Percentiles rank a stretch among this genome's conserved stretches.
Conservation (phyloP, 2,329 filamentous ascomycete genomes). For the Diaporthe vaccinii region DNA sequence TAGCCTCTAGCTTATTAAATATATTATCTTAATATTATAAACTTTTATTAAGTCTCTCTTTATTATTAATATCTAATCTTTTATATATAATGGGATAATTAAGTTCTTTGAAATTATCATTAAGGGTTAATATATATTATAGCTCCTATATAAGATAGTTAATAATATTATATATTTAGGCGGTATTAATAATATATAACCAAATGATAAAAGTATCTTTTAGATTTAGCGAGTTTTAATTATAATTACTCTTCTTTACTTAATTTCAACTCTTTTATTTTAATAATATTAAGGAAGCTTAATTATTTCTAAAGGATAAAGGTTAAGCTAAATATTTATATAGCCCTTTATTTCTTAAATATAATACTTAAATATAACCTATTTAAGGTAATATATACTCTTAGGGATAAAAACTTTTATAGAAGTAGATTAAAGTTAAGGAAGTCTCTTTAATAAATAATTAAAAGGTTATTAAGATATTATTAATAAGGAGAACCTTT, state of each 20-base stretch:
- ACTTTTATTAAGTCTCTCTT: background rate
- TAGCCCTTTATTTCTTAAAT: background rate
- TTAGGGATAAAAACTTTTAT: background rate
- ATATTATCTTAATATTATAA: background rate
- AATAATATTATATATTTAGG: background rate
- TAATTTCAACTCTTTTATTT: background rate
- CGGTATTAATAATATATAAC: background rate
- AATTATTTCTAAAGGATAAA: background rate
- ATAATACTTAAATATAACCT: background rate
- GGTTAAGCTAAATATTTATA: background rate
- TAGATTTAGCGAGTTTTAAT: background rate
- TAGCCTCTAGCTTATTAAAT: background rate
- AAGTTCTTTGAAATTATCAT: background rate
- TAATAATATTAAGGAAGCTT: background rate
- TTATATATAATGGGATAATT: background rate
- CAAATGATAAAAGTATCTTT: background rate
- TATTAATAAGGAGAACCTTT: background rate
- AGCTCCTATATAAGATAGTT: background rate
- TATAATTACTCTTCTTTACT: background rate
- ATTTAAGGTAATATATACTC: background rate
- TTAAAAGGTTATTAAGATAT: background rate
- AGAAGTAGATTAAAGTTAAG: background rate
- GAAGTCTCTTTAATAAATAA: background rate
- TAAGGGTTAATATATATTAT: background rate
- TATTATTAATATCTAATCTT: background rate